Evolutionary conservation across 208 protist species (phyloP), one percentile per base, ranked within the genome.

Genomic region (Porcisia hertigi): DNA sequence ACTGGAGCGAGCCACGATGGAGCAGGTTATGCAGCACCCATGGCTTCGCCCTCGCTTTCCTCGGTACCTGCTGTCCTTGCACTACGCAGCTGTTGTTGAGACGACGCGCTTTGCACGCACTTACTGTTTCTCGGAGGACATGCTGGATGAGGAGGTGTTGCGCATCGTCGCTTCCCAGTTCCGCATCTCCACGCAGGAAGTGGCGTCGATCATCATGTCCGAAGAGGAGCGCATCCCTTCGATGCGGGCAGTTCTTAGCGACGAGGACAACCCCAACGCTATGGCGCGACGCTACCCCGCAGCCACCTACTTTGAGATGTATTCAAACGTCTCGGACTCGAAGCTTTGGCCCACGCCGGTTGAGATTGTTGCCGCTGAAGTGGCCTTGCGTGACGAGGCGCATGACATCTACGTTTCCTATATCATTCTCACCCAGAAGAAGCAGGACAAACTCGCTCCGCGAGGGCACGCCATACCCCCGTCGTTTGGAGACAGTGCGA

Each of bases 21-120:
- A 95, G 79, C 92, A 97, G 81, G 86, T 96, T 20, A 90, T 97
- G 84, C 88, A 95, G 73, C 90, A 95, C 82, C 91, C 94, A 9
- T 97, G 92, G 91, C 58, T 95, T 60, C 74, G 80, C 0, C 82
- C 83, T 6, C 53, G 80, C 59, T 96, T 88, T 74, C 91, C 92
- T 23, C 77, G 70, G 25, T 86, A 90, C 76, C 75, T 97, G 16
- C 84, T 96, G 6, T 79, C 87, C 12, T 65, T 93, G 6, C 89
- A 95, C 79, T 92, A 92, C 79, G 82, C 89, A 23, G 83, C 90
- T 3, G 84, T 94, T 65, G 55, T 93, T 36, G 83, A 94, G 70
- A 82, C 88, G 0, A 90, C 87, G 67, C 80, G 79, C 25, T 93
- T 92, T 71, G 88, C 88, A 14, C 80, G 65, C 73, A 71, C 73